Conservation (phyloP, 163 green algal species). For the Scenedesmus sp. region DNA sequence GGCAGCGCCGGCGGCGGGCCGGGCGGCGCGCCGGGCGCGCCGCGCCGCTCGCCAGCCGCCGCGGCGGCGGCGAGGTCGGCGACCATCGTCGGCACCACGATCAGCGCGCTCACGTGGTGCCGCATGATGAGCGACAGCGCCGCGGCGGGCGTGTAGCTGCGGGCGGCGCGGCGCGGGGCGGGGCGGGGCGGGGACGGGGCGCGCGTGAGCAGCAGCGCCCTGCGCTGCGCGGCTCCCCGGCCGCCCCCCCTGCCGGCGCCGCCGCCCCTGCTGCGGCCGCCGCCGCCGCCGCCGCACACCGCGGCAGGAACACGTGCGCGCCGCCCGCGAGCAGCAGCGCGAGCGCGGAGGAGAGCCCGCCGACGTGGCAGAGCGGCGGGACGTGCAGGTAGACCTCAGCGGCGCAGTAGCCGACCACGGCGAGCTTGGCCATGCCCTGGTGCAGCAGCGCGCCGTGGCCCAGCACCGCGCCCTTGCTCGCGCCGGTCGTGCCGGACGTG, state of each 20-base stretch:
- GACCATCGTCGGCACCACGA: constrained; percentile 92
- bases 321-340: constrained; percentile 76
- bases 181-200: too few relatives aligned
- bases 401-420: constrained; percentile 68
- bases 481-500: constrained; percentile 83
- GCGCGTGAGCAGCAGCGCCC: too few relatives aligned
- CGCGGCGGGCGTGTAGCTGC: constrained; percentile 26
- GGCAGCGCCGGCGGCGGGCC: constrained; percentile 30
- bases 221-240: too few relatives aligned
- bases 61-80: constrained; percentile 65
- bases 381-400: constrained; percentile 89
- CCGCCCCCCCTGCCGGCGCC: too few relatives aligned
- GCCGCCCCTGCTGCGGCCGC: neutral
- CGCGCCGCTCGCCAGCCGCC: constrained; percentile 21
- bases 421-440: constrained; percentile 74
- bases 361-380: constrained; percentile 93
- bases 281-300: constrained; percentile 46
- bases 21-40: too few relatives aligned
- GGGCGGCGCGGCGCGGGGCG: neutral
- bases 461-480: constrained; percentile 74
- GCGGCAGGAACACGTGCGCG: constrained; percentile 77
- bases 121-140: constrained; percentile 49
- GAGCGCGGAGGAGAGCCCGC: constrained; percentile 84
- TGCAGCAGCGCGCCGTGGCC: constrained; percentile 55
- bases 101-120: constrained; percentile 78